These are phyloP conservation scores for Entomortierella chlamydospora DNA, from an alignment of 192 early-diverging fungal genomes.

Conservation along the genomic window DNA sequence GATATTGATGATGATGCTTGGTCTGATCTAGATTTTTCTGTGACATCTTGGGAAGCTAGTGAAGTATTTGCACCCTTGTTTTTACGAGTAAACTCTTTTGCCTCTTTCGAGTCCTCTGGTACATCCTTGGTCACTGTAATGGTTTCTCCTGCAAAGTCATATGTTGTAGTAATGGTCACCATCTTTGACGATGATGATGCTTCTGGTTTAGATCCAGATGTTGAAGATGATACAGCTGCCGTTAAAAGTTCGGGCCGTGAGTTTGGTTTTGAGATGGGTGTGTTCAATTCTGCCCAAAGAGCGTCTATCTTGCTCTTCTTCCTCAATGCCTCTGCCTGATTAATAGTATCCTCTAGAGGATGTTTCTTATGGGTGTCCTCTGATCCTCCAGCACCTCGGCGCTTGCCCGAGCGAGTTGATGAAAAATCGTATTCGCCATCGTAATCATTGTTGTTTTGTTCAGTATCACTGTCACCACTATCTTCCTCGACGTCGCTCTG, in stretches of 20 bases:
- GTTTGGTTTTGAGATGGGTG: constrained; percentile 15
- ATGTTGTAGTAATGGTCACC: constrained; percentile 52
- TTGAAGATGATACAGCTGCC: neutral
- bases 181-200: constrained; percentile 15
- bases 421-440: constrained; percentile 3
- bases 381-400: neutral
- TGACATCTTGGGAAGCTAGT: neutral
- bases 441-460: constrained; percentile 1
- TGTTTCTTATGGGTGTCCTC: constrained; percentile 5
- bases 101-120: constrained; percentile 51
- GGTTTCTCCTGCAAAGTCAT: constrained; percentile 54
- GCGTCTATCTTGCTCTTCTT: constrained; percentile 60
- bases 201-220: neutral
- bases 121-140: constrained; percentile 55
- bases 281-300: constrained; percentile 69
- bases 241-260: neutral
- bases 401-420: constrained; percentile 37
- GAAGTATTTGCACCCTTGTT: constrained; percentile 1
- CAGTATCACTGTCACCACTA: constrained; percentile 30
- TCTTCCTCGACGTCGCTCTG: constrained; percentile 28
- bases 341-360: neutral
- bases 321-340: constrained; percentile 13
- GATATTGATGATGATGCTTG: neutral
- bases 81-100: constrained; percentile 29
- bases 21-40: neutral